These are phyloP conservation scores for Gonapodya prolifera DNA, from an alignment of 192 early-diverging fungal genomes.

Conservation along the genomic window DNA sequence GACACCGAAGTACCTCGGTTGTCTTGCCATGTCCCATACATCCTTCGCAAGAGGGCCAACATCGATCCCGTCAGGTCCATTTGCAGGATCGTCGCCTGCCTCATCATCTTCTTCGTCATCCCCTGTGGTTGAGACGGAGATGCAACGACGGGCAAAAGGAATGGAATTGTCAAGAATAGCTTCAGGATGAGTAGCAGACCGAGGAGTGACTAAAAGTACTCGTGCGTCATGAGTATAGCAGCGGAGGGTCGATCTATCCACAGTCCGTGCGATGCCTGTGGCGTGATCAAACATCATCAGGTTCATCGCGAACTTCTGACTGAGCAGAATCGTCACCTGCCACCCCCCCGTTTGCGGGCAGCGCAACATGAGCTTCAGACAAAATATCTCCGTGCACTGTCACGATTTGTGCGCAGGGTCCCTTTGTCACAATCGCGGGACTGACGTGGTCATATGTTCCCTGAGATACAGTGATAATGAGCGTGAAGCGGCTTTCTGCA, in stretches of 20 bases:
- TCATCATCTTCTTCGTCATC: background rate
- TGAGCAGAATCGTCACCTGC: no score
- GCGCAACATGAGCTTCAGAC: no score
- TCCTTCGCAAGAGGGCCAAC: background rate
- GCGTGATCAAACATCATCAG: no score
- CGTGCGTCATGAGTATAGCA: background rate
- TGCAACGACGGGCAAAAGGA: background rate
- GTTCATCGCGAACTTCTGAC: no score
- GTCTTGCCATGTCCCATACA: background rate
- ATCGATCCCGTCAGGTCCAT: background rate
- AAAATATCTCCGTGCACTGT: no score
- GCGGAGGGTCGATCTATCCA: background rate
- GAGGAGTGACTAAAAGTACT: background rate
- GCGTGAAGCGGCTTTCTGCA: no score
- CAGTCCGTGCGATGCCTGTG: background rate
- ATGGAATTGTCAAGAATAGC: background rate
- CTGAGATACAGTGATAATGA: no score
- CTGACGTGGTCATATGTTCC: no score
- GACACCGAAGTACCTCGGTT: background rate
- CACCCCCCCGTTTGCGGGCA: no score
- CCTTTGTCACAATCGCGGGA: no score
- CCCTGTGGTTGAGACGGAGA: background rate
- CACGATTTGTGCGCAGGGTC: no score
- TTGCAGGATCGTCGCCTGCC: background rate
- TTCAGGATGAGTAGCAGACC: background rate